Conservation (phyloP, 2,329 filamentous ascomycete species). For the Diaporthe caulivora region DNA sequence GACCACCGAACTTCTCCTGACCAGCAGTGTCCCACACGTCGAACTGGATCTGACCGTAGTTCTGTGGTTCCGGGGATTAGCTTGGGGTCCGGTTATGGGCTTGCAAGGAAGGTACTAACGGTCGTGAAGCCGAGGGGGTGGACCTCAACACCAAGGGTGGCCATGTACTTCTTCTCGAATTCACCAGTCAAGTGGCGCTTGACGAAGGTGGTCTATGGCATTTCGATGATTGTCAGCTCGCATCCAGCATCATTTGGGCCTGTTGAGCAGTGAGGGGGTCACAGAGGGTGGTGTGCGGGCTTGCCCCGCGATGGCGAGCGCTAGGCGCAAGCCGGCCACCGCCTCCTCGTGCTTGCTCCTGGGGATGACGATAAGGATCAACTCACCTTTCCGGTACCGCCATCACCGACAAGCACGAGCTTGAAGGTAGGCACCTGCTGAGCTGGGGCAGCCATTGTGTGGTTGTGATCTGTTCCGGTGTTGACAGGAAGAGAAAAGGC, state of each 20-base stretch:
- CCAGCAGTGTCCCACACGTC: constrained; percentile 99
- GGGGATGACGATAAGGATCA: constrained; percentile 40
- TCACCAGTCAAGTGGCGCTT: constrained; percentile 99
- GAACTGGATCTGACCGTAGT: constrained; percentile 97
- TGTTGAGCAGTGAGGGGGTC: constrained; percentile 34
- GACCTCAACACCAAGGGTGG: constrained; percentile 98
- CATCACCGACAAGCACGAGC: constrained; percentile 99
- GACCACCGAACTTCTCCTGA: constrained; percentile 99
- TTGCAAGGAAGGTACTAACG: constrained; percentile 70
- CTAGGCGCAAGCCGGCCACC: constrained; percentile 36
- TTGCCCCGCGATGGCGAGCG: constrained; percentile 31
- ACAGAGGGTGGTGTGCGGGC: constrained; percentile 39
- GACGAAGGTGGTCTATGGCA: constrained; percentile 93
- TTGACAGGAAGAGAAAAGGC: constrained; percentile 30
- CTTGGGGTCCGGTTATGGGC: constrained; percentile 44
- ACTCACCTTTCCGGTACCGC: constrained; percentile 98
- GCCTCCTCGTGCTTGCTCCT: constrained; percentile 39
- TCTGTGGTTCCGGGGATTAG: constrained; percentile 71
- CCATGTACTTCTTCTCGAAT: constrained; percentile 99
- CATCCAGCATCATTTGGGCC: not conserved
- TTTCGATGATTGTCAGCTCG: constrained; percentile 43
- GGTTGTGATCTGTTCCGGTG: constrained; percentile 47
- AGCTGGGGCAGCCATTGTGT: constrained; percentile 75
- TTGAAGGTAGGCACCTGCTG: constrained; percentile 87
- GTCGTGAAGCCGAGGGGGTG: constrained; percentile 98